These are phyloP conservation scores for Cymbidium sinense DNA, from an alignment of 106 monocot genomes.

Conservation along the genomic window DNA sequence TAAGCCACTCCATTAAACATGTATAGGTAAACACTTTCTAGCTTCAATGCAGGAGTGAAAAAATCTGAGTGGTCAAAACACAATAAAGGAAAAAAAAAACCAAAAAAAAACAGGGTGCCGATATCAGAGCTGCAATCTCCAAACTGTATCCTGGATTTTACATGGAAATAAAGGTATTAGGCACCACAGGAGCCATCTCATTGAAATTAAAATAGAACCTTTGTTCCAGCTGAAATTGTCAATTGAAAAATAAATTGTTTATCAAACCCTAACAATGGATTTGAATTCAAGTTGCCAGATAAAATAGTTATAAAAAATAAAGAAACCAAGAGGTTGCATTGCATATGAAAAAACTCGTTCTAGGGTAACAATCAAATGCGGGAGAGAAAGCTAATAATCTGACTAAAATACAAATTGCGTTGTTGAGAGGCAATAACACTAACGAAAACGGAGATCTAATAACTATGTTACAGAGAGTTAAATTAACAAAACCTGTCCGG, in stretches of 20 bases:
- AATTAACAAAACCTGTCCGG: not conserved
- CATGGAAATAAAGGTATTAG: not conserved
- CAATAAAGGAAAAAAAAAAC: too few species aligned
- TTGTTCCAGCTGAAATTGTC: too few species aligned
- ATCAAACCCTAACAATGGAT: not conserved
- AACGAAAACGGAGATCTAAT: not conserved
- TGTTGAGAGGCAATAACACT: not conserved
- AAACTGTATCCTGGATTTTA: not conserved
- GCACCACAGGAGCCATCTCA: not conserved
- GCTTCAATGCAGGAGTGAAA: not conserved
- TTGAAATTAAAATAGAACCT: too few species aligned
- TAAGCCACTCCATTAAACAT: too few species aligned
- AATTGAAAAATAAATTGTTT: too few species aligned
- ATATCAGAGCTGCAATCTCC: not conserved
- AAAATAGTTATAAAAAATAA: not conserved
- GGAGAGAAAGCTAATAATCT: not conserved
- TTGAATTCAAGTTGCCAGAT: not conserved
- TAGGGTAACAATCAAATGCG: too few species aligned
- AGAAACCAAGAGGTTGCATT: not conserved
- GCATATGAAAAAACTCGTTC: not conserved
- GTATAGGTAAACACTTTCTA: not conserved
- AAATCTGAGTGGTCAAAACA: not conserved
- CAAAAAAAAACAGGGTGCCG: not conserved
- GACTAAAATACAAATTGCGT: not conserved
- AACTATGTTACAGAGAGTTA: not conserved